Base-by-base conservation (phyloP, 331 rosid species). In the Pyrus hybrid region DNA sequence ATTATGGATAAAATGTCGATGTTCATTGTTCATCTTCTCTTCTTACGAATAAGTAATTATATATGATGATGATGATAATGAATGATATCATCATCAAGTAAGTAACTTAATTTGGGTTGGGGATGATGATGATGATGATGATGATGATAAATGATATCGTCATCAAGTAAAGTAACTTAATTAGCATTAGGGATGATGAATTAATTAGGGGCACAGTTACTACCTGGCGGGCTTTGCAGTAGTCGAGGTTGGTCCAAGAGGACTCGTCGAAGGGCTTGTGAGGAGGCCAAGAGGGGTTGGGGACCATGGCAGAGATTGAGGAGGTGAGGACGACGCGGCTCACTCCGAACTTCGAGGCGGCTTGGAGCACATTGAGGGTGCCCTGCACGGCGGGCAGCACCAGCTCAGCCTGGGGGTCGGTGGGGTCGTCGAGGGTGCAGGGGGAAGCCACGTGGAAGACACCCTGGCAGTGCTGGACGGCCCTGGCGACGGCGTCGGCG, bases 381-480 rank as follows among this genome's bases (percentile, higher is more conserved):
- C 98, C 98, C 47, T 82, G 83, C 3, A 93, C 88, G 2, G 98
- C 98, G 7, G 98, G 98, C 7, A 62, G 37, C 3, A 93, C 25
- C 7, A 93, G 87, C 8, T 86, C 94, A 3, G 65, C 84, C 9
- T 85, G 81, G 0, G 97, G 96, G 72, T 91, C 94, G 1, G 35
- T 32, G 28, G 98, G 96, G 65, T 83, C 96, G 13, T 87, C 93
- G 70, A 93, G 93, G 1, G 92, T 81, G 78, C 98, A 93, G 5
- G 97, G 97, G 4, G 97, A 90, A 0, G 98, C 98, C 22, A 93
- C 90, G 73, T 93, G 98, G 81, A 93, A 93, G 10, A 91, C 88
- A 13, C 98, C 97, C 58, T 77, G 63, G 85, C 97, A 91, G 56
- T 85, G 81, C 4, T 77, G 13, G n/a, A 93, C 35, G 68, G 98